phyloP scores from a whole-genome alignment of 768 basidiomycete genomes.

The Thelephora aurantiotincta region DNA sequence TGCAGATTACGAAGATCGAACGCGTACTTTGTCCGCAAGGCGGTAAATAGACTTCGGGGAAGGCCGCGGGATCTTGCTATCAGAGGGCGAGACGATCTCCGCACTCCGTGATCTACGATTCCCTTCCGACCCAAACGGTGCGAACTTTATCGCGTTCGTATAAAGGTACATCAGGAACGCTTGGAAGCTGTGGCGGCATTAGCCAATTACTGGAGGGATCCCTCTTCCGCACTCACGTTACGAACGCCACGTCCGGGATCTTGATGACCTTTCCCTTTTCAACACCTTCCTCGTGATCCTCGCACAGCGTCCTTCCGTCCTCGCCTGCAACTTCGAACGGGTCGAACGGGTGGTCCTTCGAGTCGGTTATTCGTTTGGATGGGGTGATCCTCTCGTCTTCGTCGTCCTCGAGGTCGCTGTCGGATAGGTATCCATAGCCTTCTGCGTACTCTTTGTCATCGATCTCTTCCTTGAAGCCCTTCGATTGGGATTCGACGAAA shows the following conservation, averaged over 20 bases:
- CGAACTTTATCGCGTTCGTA: conserved; percentile 7
- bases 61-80: conserved; percentile 9
- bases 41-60: conserved; percentile 33
- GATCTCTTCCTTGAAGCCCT: background rate
- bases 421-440: conserved; percentile 17
- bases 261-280: background rate
- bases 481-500: background rate
- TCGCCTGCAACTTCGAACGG: no score
- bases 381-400: background rate
- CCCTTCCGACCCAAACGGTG: conserved; percentile 7
- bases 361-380: no score
- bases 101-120: background rate
- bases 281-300: no score
- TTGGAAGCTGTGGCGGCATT: conserved; percentile 4
- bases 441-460: conserved; percentile 1
- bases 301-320: no score
- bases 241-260: background rate
- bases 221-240: background rate
- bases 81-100: background rate
- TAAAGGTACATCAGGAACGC: conserved; percentile 10
- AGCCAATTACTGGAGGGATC: background rate
- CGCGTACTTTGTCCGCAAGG: conserved; percentile 23
- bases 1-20: background rate
- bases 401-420: conserved; percentile 22
- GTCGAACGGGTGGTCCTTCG: no score